These are phyloP conservation scores for Colletotrichum truncatum DNA, from an alignment of 2,329 filamentous ascomycete genomes.

Conservation along the genomic window DNA sequence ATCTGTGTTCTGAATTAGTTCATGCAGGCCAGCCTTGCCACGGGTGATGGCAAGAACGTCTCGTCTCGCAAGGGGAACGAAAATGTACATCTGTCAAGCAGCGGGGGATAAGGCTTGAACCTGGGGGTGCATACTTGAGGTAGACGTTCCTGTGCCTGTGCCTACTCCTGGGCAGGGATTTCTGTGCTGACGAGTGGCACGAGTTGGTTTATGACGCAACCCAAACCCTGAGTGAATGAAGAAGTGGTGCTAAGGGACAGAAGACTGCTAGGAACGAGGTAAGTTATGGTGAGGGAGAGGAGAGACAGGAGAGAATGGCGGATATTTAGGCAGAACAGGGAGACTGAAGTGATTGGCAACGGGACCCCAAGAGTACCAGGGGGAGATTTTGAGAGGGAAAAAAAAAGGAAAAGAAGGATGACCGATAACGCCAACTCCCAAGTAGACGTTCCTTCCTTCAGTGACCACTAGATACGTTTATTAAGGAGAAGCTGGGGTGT, in stretches of 20 bases:
- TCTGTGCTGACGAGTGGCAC: conserved; percentile 14
- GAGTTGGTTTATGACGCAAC: conserved; percentile 18
- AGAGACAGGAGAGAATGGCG: conserved; percentile 26
- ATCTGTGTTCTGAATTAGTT: conserved; percentile 29
- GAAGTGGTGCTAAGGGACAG: background rate
- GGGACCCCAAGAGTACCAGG: background rate
- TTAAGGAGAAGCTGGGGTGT: conserved; percentile 34
- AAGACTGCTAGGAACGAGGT: background rate
- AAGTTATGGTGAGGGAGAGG: conserved; percentile 13
- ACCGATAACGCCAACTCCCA: conserved; percentile 23
- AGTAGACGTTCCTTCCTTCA: conserved; percentile 19
- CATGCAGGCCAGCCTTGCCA: conserved; percentile 31
- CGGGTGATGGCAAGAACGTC: conserved; percentile 5
- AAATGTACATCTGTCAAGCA: conserved; percentile 12
- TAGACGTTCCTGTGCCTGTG: background rate
- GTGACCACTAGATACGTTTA: conserved; percentile 31
- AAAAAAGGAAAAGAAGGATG: conserved; percentile 5
- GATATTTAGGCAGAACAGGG: conserved; percentile 31
- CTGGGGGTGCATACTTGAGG: conserved; percentile 20
- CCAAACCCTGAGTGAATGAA: conserved; percentile 4
- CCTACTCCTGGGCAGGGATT: conserved; percentile 3
- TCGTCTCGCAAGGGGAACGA: conserved; percentile 15
- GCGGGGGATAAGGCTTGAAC: conserved; percentile 19
- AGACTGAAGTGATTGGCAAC: conserved; percentile 29
- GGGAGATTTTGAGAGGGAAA: no score